Base-by-base conservation (phyloP, 2,329 filamentous ascomycete species). In the Septoria petroselini region DNA sequence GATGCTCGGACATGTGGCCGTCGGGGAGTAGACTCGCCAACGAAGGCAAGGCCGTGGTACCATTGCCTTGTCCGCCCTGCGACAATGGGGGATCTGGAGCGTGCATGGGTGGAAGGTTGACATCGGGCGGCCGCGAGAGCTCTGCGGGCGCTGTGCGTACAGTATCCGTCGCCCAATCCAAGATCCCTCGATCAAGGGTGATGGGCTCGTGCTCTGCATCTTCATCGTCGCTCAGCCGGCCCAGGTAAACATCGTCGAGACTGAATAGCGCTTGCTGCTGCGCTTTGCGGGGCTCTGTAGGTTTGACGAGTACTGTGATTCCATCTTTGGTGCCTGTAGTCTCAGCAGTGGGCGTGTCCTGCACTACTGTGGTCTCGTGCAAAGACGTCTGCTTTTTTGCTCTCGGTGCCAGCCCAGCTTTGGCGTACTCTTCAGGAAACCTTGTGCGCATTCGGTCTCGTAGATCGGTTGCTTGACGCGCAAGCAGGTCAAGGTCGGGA, bases 371-470 rank as follows among this genome's bases (percentile, higher is more conserved):
- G n/a, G n/a, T n/a, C n/a, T n/a, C n/a, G n/a, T n/a, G n/a, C n/a
- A 27, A 5, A 27, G 23, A 9, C 15, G 17, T 30, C 12, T 44
- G 27, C 25, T 54, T 58, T 37, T 68, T 66, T 4, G 61, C 50
- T 42, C 70, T 68, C 23, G 69, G 58, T 41, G 70, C 72, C 40
- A 70, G 68, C 4, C 75, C 75, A n/a, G 71, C 70, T 44, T 71
- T 67, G 9, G 71, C 72, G 60, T 82, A 84, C 14, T 75, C 70
- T 23, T 81, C 73, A 0, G 81, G 79, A 57, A 77, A 84, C 25
- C 75, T 74, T 6, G 78, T 81, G 12, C 81, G 73, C 55, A 84
- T 81, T 3, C 81, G 76, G 62, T 84, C 82, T 25, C 82, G 73
- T 11, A 85, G 62, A 59, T 84, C 81, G 1, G 79, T 82, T 12